These are phyloP conservation scores for Macrolepiota fuliginosa DNA, from an alignment of 768 basidiomycete genomes.

Conservation along the genomic window DNA sequence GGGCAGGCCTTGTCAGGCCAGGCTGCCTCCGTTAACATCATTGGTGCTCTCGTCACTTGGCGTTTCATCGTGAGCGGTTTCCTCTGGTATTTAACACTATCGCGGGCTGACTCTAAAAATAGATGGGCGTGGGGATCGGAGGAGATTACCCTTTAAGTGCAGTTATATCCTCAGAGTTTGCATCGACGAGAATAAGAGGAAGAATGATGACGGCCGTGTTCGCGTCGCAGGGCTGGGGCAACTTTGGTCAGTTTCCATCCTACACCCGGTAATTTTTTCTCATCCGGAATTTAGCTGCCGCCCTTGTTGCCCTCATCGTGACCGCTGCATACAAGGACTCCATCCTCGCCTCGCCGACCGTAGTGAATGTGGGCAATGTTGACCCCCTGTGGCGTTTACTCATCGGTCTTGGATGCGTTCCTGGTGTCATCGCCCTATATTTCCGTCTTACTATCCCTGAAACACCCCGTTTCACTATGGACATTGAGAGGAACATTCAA, in stretches of 20 bases:
- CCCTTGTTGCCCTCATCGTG: constrained; percentile 62
- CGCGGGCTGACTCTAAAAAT: not conserved
- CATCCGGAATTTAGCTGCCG: constrained; percentile 43
- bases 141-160: constrained; percentile 88
- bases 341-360: constrained; percentile 39
- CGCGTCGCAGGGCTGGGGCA: constrained; percentile 85
- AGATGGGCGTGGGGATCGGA: constrained; percentile 83
- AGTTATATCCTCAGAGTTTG: constrained; percentile 88
- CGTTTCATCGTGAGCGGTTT: constrained; percentile 56
- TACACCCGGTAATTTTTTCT: not conserved
- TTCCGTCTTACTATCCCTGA: constrained; percentile 94
- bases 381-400: constrained; percentile 86
- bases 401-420: constrained; percentile 85
- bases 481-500: constrained; percentile 80
- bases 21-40: constrained; percentile 64
- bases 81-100: not conserved
- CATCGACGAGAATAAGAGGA: constrained; percentile 72
- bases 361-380: constrained; percentile 43
- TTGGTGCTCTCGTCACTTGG: constrained; percentile 81
- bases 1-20: constrained; percentile 74
- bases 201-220: constrained; percentile 91
- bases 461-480: constrained; percentile 90
- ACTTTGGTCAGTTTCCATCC: constrained; percentile 51
- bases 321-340: constrained; percentile 65
- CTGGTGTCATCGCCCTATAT: constrained; percentile 79